Base-by-base conservation (phyloP, 257 asterid genomes). In the Perilla frutescens region DNA sequence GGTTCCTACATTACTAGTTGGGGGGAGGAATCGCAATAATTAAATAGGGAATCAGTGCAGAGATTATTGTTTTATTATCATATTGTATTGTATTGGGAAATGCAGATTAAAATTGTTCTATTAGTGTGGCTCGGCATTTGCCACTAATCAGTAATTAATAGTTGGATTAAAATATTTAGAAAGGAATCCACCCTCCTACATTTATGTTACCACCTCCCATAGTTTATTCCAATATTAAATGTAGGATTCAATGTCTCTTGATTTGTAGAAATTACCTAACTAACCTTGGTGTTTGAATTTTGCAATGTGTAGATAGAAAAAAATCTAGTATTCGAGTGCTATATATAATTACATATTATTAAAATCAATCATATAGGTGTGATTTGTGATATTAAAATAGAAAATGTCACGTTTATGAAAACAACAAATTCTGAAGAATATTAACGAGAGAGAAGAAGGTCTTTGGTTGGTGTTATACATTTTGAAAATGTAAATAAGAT, bases 1-100 rank as follows among this genome's bases (percentile, higher is more conserved):
- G 65, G 49, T 50, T 55, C 8, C 6, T 2, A 7, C 1, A 11
- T 3, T 43, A 6, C 50, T 59, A 64, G 71, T 76, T 72, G 54
- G 68, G 57, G 58, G 55, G 68, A 77, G 32, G 26, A 20, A 20
- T 55, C 40, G 43, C 58, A 66, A 77, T 81, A 59, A 79, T 83
- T 77, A 78, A 82, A 68, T 48, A 5, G 61, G 48, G 84, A 80
- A 84, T 75, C 85, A 81, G 80, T 78, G 84, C 81, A 78, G 72
- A 61, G 65, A 63, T 65, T 73, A 71, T 72, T 50, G 29, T 68
- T 47, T 5, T 47, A 10, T 45, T 53, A 59, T 39, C 57, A 75
- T 34, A 9, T 57, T 76, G 26, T 20, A 73, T 69, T 59, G 39
- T 65, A 72, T 81, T 74, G 89, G 85, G 81, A 84, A 82, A 58